phyloP scores from a whole-genome alignment of 192 early-diverging fungal genomes.

The Helicostylum pulchrum region DNA sequence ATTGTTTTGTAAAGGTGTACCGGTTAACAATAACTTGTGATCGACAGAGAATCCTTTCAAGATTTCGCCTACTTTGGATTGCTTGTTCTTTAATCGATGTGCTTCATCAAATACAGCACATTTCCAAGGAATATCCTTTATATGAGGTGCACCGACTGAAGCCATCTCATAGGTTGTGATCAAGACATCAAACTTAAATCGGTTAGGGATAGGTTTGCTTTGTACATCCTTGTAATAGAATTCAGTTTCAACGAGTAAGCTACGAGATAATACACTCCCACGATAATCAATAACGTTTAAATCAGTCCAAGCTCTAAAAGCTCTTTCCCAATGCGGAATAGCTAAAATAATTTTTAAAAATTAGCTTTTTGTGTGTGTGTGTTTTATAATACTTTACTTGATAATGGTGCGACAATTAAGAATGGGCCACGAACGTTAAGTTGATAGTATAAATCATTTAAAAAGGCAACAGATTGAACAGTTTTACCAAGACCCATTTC shows the following conservation, averaged over 20 bases:
- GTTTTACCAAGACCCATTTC: conserved; percentile 85
- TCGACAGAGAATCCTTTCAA: conserved; percentile 74
- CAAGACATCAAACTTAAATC: conserved; percentile 61
- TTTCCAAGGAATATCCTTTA: conserved; percentile 68
- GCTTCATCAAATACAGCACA: conserved; percentile 80
- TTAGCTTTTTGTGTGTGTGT: neutral
- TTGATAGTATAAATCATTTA: conserved; percentile 63
- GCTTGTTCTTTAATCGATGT: conserved; percentile 81
- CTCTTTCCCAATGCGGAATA: conserved; percentile 64
- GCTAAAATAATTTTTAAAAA: conserved; percentile 11
- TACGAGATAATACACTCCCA: conserved; percentile 62
- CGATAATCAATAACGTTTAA: conserved; percentile 75
- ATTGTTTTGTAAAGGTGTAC: conserved; percentile 83
- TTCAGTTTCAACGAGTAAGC: conserved; percentile 78
- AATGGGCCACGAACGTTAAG: conserved; percentile 72
- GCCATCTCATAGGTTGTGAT: conserved; percentile 64
- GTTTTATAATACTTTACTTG: conserved; percentile 27
- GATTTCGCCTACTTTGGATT: conserved; percentile 74
- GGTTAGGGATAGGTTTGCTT: conserved; percentile 45
- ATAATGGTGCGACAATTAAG: conserved; percentile 61
- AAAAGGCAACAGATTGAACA: conserved; percentile 59
- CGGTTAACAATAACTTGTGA: conserved; percentile 75
- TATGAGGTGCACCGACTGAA: conserved; percentile 60
- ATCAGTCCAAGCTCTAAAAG: conserved; percentile 68
- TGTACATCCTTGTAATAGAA: conserved; percentile 66